These are phyloP conservation scores for Daldinia sp. DNA, from an alignment of 2,329 filamentous ascomycete species.

Conservation along the genomic window DNA sequence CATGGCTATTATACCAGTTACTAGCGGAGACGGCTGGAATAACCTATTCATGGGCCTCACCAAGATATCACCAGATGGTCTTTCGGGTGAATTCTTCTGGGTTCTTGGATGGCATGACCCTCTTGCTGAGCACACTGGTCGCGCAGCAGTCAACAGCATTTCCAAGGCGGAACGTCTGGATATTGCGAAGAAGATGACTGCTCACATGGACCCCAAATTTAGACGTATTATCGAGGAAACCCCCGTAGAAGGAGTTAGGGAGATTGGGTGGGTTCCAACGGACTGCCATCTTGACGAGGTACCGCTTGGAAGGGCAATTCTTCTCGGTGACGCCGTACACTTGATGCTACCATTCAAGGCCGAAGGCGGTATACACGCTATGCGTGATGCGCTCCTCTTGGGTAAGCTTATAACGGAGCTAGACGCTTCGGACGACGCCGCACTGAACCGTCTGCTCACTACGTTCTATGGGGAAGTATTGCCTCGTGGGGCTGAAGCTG, in stretches of 20 bases:
- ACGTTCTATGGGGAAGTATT: slow-evolving; percentile 41
- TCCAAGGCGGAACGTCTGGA: slow-evolving; percentile 64
- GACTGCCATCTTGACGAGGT: slow-evolving; percentile 31
- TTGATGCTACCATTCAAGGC: slow-evolving; percentile 36
- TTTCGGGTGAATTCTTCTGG: slow-evolving; percentile 36
- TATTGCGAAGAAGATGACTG: slow-evolving; percentile 35
- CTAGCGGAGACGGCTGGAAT: slow-evolving; percentile 27
- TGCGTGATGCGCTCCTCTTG: slow-evolving; percentile 58
- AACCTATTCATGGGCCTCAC: slow-evolving; percentile 36
- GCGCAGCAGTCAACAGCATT: slow-evolving; percentile 18
- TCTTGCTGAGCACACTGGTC: slow-evolving; percentile 45
- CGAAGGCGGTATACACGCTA: slow-evolving; percentile 33
- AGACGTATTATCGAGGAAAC: slow-evolving; percentile 26
- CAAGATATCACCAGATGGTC: slow-evolving; percentile 24
- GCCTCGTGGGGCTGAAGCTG: slow-evolving; percentile 39
- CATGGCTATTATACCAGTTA: slow-evolving; percentile 34
- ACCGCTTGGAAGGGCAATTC: slow-evolving; percentile 26
- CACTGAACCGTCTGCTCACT: slow-evolving; percentile 29
- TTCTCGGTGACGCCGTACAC: slow-evolving; percentile 35
- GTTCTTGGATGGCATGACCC: slow-evolving; percentile 41
- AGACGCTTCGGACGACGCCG: slow-evolving; percentile 21
- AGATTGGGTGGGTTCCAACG: slow-evolving; percentile 29
- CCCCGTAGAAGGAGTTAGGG: slow-evolving; percentile 14
- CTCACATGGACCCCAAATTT: slow-evolving; percentile 32
- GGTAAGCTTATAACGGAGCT: slow-evolving; percentile 36